Evolutionary conservation across 768 basidiomycete species (phyloP).

Genomic region (Lactifluus echinatus): DNA sequence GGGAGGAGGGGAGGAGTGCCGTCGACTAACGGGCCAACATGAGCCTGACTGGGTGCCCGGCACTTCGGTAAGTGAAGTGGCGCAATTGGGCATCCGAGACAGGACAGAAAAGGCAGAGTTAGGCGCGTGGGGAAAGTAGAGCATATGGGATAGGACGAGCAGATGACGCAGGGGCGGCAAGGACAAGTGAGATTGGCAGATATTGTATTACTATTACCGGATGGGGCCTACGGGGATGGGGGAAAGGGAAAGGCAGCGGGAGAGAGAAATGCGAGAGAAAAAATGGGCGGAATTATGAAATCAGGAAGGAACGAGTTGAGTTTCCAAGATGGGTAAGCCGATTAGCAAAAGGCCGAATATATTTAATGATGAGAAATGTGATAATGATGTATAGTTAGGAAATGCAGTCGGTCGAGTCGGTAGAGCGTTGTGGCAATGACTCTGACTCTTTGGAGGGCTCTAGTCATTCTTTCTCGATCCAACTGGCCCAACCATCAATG

Average conservation of each 20-base stretch:
- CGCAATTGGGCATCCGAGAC: constrained; percentile 6
- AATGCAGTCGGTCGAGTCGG: background rate
- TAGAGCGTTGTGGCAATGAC: background rate
- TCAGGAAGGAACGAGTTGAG: background rate
- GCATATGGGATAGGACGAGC: background rate
- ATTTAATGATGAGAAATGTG: background rate
- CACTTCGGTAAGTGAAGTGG: constrained; percentile 11
- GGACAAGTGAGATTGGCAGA: constrained; percentile 1
- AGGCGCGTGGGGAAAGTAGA: constrained; percentile 5
- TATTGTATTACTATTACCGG: constrained; percentile 12
- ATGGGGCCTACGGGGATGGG: constrained; percentile 3
- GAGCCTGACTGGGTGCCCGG: background rate
- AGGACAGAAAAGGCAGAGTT: background rate
- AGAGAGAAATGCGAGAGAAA: background rate
- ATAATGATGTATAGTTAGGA: background rate
- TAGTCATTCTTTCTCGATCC: background rate
- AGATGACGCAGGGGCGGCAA: constrained; percentile 10
- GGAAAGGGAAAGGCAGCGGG: background rate
- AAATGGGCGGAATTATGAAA: background rate
- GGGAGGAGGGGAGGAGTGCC: background rate
- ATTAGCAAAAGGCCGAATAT: constrained; percentile 11
- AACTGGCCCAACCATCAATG: background rate
- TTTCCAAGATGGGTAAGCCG: constrained; percentile 10
- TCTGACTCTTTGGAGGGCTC: background rate
- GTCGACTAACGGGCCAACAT: background rate